Conservation (phyloP, 1,284 basidiomycete genomes). For the Ceratobasidium sp. region DNA sequence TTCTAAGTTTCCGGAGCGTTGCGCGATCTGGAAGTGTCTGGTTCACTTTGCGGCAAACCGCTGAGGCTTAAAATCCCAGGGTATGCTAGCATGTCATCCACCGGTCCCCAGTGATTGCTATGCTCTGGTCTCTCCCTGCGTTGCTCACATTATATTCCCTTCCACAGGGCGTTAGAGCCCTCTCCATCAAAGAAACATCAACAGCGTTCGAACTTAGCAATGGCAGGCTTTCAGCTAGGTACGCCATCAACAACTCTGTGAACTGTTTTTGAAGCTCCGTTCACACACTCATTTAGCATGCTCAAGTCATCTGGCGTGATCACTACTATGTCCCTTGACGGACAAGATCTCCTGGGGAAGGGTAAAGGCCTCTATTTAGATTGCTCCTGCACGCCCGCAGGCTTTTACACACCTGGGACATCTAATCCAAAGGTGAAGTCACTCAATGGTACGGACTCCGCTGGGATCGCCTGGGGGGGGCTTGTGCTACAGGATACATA, state of each 20-base stretch:
- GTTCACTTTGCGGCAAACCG: not conserved
- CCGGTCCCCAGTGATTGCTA: not conserved
- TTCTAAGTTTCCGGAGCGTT: not conserved
- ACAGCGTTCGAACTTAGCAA: constrained; percentile 18
- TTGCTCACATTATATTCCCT: not conserved
- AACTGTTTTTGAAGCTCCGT: not conserved
- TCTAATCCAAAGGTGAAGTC: constrained; percentile 2
- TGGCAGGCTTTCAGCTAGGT: constrained; percentile 26
- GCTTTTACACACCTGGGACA: constrained; percentile 31
- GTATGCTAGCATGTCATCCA: no score
- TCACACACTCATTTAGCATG: constrained; percentile 13
- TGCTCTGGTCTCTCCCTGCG: not conserved
- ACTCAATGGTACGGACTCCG: constrained; percentile 21
- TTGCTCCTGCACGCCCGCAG: constrained; percentile 18
- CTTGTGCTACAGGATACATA: constrained; percentile 33
- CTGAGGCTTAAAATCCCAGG: not conserved
- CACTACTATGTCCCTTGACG: constrained; percentile 20
- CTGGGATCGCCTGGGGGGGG: constrained; percentile 14
- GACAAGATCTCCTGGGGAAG: constrained; percentile 20
- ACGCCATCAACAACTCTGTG: not conserved
- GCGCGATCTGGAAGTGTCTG: not conserved
- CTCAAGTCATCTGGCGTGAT: constrained; percentile 12
- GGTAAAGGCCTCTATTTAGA: constrained; percentile 22
- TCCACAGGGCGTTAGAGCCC: not conserved
- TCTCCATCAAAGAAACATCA: constrained; percentile 21